phyloP scores from a whole-genome alignment of 768 basidiomycete genomes.

The Boletales sp. region DNA sequence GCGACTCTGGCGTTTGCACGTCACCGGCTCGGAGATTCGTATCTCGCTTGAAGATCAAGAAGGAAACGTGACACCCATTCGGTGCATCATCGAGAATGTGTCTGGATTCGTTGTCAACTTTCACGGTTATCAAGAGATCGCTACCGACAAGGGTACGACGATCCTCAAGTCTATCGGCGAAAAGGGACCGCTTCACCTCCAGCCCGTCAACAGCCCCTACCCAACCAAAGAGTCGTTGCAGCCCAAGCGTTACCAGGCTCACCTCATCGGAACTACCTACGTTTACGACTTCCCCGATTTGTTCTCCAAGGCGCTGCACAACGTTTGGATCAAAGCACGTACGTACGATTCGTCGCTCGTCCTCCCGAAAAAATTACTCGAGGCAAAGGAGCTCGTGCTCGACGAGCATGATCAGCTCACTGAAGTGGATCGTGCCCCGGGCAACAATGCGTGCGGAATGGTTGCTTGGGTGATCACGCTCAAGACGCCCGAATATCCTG shows the following conservation, averaged over 20 bases:
- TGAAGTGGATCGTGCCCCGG: conserved; percentile 89
- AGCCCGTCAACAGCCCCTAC: conserved; percentile 90
- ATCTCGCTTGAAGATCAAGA: conserved; percentile 92
- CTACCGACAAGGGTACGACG: conserved; percentile 90
- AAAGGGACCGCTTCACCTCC: conserved; percentile 93
- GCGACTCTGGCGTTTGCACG: conserved; percentile 95
- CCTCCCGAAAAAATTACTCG: conserved; percentile 73
- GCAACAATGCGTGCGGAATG: conserved; percentile 96
- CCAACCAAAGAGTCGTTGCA: conserved; percentile 98
- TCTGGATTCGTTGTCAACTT: conserved; percentile 99
- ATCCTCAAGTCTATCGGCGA: conserved; percentile 98
- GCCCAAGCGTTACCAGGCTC: conserved; percentile 98
- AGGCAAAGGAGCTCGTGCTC: conserved; percentile 86
- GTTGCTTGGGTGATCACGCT: conserved; percentile 96
- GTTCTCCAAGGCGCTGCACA: conserved; percentile 94
- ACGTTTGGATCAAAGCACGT: conserved; percentile 81
- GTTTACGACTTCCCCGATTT: conserved; percentile 99
- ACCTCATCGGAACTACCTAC: conserved; percentile 97
- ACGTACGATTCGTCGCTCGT: conserved; percentile 59
- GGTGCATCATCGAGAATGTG: conserved; percentile 97
- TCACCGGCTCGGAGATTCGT: conserved; percentile 96
- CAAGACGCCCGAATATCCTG: conserved; percentile 86
- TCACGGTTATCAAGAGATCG: conserved; percentile 97
- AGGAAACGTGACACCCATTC: conserved; percentile 93
- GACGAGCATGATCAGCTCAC: conserved; percentile 90